Conservation (phyloP, 2,329 filamentous ascomycete species). For the Xylariaceae sp. region DNA sequence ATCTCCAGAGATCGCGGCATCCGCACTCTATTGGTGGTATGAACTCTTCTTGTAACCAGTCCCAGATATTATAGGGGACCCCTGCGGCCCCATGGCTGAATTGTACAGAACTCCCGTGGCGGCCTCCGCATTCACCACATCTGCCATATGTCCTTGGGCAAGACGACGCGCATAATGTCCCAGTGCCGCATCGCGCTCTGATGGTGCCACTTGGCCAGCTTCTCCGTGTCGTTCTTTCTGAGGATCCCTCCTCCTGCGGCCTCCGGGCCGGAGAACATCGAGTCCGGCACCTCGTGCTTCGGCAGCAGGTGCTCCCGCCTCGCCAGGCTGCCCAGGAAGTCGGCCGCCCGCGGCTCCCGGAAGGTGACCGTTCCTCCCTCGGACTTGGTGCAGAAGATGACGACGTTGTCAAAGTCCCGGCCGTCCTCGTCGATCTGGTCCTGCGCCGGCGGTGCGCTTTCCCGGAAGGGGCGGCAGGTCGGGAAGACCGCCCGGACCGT, state of each 20-base stretch:
- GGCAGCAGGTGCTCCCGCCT: constrained; percentile 66
- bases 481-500: constrained; percentile 80
- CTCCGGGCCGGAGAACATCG: constrained; percentile 37
- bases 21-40: too few relatives aligned
- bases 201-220: constrained; percentile 64
- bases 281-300: constrained; percentile 56
- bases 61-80: too few relatives aligned
- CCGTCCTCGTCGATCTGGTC: constrained; percentile 39
- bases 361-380: constrained; percentile 51
- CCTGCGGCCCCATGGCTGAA: too few relatives aligned
- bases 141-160: constrained; percentile 78
- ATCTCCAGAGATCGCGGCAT: too few relatives aligned
- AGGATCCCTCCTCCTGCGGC: constrained; percentile 51
- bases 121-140: constrained; percentile 61
- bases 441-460: constrained; percentile 49
- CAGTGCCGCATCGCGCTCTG: constrained; percentile 79
- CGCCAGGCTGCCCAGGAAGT: constrained; percentile 66
- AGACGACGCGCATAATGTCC: constrained; percentile 79
- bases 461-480: constrained; percentile 85
- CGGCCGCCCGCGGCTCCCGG: constrained; percentile 52
- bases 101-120: too few relatives aligned
- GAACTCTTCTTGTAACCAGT: too few relatives aligned
- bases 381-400: constrained; percentile 80
- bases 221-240: constrained; percentile 53
- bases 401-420: constrained; percentile 86